These are phyloP conservation scores for Neurospora tetraspora DNA, from an alignment of 495 filamentous ascomycete species.

Conservation along the genomic window DNA sequence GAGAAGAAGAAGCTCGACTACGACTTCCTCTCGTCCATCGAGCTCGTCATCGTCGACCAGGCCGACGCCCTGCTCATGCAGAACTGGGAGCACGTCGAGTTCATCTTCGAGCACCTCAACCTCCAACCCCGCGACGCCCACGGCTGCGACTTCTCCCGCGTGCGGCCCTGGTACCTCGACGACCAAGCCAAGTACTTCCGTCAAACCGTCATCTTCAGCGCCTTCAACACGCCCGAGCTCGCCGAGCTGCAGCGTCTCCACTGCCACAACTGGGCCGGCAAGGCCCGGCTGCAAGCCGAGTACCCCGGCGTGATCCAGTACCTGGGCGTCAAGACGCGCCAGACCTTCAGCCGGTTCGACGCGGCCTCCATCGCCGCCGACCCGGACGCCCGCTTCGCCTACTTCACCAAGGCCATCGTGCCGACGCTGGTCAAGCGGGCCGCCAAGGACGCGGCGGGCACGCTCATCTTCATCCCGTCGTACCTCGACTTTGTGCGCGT, in stretches of 20 bases:
- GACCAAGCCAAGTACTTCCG: conserved; percentile 68
- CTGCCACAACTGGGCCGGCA: conserved; percentile 73
- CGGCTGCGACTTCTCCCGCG: conserved; percentile 87
- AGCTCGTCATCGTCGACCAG: conserved; percentile 82
- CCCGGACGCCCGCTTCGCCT: conserved; percentile 84
- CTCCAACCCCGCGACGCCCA: conserved; percentile 81
- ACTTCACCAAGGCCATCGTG: conserved; percentile 72
- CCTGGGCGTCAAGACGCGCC: conserved; percentile 57
- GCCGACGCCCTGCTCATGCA: conserved; percentile 93
- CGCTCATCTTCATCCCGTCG: conserved; percentile 77
- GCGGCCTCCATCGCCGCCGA: conserved; percentile 55
- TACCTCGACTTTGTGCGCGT: conserved; percentile 92
- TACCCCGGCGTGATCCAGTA: conserved; percentile 60
- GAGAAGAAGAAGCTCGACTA: conserved; percentile 66
- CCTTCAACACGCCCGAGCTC: conserved; percentile 83
- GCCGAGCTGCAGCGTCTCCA: conserved; percentile 65
- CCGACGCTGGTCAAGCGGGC: conserved; percentile 58
- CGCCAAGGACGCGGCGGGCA: conserved; percentile 44
- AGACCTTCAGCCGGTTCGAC: conserved; percentile 88
- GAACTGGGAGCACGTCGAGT: conserved; percentile 94
- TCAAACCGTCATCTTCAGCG: conserved; percentile 69
- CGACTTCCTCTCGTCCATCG: conserved; percentile 89
- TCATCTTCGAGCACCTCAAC: conserved; percentile 86
- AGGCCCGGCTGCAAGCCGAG: conserved; percentile 54
- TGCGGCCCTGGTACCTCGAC: conserved; percentile 87